phyloP scores from a whole-genome alignment of 192 early-diverging fungal genomes.

The Coemansia sp. region DNA sequence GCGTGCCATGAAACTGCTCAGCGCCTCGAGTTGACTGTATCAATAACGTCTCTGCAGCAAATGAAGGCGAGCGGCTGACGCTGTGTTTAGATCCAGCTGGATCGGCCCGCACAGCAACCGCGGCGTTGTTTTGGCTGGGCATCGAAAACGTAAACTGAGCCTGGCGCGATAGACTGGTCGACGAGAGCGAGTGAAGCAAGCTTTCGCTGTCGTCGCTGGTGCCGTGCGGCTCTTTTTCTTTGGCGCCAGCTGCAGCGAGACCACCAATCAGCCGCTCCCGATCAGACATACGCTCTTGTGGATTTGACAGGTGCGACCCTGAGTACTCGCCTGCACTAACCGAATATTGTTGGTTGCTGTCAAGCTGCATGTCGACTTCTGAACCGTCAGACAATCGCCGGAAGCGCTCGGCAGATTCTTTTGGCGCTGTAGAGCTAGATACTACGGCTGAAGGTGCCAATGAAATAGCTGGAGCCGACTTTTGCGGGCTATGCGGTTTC shows the following conservation, averaged over 20 bases:
- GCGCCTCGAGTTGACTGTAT: background rate
- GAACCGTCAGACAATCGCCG: constrained; percentile 12
- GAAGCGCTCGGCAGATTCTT: background rate
- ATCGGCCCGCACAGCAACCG: background rate
- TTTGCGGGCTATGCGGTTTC: background rate
- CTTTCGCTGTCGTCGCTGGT: constrained; percentile 14
- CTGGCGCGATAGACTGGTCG: constrained; percentile 33
- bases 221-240: background rate
- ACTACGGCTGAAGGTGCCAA: background rate
- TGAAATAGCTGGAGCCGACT: background rate
- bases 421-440: background rate
- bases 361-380: constrained; percentile 21
- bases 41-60: background rate
- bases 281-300: background rate
- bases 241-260: background rate
- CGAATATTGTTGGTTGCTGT: constrained; percentile 11
- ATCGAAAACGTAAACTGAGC: constrained; percentile 42
- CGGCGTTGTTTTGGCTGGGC: constrained; percentile 7
- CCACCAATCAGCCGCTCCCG: background rate
- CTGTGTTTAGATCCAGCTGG: background rate
- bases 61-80: background rate
- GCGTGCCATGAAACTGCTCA: constrained; percentile 2
- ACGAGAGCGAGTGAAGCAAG: constrained; percentile 15
- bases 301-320: background rate
- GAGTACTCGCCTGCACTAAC: background rate